A percentile compares a stretch with the other conserved stretches of the same genome.
Evolutionary conservation across 306 rosid species (phyloP).

Genomic region (Cercis canadensis): DNA sequence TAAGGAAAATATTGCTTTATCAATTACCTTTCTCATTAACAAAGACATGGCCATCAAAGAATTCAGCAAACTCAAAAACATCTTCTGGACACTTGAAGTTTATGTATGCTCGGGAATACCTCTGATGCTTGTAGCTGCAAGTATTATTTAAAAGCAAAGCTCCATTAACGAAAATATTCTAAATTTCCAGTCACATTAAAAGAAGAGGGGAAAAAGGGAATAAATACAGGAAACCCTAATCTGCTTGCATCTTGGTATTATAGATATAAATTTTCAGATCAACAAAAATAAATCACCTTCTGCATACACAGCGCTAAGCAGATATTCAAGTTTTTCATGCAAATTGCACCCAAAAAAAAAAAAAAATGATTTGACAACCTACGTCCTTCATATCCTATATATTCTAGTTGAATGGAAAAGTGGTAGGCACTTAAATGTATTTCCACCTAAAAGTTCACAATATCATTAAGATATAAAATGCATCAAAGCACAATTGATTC

Average conservation of each 20-base stretch:
- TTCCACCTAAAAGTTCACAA: not conserved
- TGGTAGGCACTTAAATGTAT: no score
- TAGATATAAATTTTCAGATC: not conserved
- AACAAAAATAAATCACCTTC: not conserved
- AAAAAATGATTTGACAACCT: no score
- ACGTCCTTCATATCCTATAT: not conserved
- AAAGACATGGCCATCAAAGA: constrained; percentile 86
- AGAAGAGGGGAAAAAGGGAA: not conserved
- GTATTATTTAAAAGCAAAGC: constrained; percentile 37
- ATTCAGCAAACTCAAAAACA: constrained; percentile 83
- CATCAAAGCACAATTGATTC: not conserved
- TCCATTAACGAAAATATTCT: constrained; percentile 19
- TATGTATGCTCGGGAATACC: constrained; percentile 83
- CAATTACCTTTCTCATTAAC: constrained; percentile 90
- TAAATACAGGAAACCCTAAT: not conserved
- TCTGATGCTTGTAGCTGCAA: constrained; percentile 81
- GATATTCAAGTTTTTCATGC: not conserved
- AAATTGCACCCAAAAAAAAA: not conserved
- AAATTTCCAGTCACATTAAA: not conserved
- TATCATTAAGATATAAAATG: not conserved
- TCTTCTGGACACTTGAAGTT: constrained; percentile 73
- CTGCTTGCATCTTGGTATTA: not conserved
- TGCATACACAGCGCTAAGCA: not conserved
- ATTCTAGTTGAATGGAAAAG: not conserved
- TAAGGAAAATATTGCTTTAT: not conserved